Evolutionary conservation across 805 yeast genomes (phyloP), one percentile per base, ranked within the genome.

Genomic region (Wickerhamiella azymoides): DNA sequence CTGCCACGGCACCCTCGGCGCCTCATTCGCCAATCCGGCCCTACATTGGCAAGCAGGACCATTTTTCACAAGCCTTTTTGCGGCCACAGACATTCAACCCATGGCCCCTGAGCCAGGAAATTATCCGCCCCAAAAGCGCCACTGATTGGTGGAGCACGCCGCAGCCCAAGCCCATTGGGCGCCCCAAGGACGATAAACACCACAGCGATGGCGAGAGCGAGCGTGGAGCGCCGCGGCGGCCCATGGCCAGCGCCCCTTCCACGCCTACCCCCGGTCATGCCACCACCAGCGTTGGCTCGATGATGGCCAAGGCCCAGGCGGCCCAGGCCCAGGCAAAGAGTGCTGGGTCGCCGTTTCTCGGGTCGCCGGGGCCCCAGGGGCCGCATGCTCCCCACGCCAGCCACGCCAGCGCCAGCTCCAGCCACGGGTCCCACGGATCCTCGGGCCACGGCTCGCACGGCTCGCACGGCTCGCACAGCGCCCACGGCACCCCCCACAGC

Each of bases 111-210:
- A 43, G 45, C 40, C 50, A 50, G 25, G 58, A 54, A 28, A 56
- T 57, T 38, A 49, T 45, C 24, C 55, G 61, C 6, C 61, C 61
- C 24, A 55, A 55, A 35, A 46, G 53, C 17, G 59, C 61, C 5
- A 41, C 58, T 10, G 57, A 50, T 25, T 42, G 40, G 45, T 42
- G 45, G 45, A 26, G 40, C 26, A 32, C 21, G 21, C 43, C 51
- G 3, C 43, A 13, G 19, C 45, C 33, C 26, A 43, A 40, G 17
- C 45, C 40, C 8, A 36, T 42, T 21, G 45, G 45, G 27, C 38
- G 40, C 18, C 45, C 40, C 35, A 42, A 42, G 19, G 45, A 32
- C 9, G 44, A 36, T 4, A 32, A 30, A 28, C 44, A 41, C 27
- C 44, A 41, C 25, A 41, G 44, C 24, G 44, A 41, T 14, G 27